Evolutionary conservation across 108 stramenopile species (phyloP), one percentile per base, ranked within the genome.

Genomic region (Nitzschia sp.): DNA sequence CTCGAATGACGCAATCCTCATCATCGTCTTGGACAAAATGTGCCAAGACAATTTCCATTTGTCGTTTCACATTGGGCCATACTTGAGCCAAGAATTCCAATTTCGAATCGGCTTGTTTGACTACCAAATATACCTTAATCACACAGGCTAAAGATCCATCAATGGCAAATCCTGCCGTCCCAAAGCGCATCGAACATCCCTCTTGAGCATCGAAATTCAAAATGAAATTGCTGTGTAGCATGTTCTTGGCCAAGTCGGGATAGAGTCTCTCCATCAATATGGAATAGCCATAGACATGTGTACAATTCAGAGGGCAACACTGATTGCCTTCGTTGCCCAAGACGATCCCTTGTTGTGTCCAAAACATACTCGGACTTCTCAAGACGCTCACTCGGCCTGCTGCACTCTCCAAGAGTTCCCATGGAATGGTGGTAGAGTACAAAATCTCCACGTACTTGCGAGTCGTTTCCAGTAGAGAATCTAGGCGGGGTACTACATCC

Each of bases 81-180:
- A 66, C 65, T 11, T 22, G 32, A 4, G 19, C 8, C 32, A 66
- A 36, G 22, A 66, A 66, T 17, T 53, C 32, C 9, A 66, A 31
- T 33, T 31, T 29, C 11, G 65, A 52, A 53, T 66, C 65, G 31
- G 65, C 31, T 38, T 66, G 65, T 36, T 6, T 30, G 3, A 66
- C 65, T 34, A 66, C 65, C 34, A 66, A 23, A 32, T 66, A 66
- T n/a, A 36, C 35, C 31, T 66, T 66, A 28, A 66, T 66, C 33
- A 66, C 52, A 19, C 65, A 66, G 17, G 65, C 65, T 25, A 66
- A 32, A 3, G 23, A 34, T 15, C 65, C 65, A 33, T 66, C 65
- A 33, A 66, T 53, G n/a, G 65, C 65, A 36, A 66, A 66, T 0
- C 56, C 56, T 11, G 26, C 56, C 2, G 11, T 13, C 11, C 50